A percentile compares a stretch with the other conserved stretches of the same genome.
Evolutionary conservation across 2,329 filamentous ascomycete genomes (phyloP).

Genomic region (Diaporthe eres): DNA sequence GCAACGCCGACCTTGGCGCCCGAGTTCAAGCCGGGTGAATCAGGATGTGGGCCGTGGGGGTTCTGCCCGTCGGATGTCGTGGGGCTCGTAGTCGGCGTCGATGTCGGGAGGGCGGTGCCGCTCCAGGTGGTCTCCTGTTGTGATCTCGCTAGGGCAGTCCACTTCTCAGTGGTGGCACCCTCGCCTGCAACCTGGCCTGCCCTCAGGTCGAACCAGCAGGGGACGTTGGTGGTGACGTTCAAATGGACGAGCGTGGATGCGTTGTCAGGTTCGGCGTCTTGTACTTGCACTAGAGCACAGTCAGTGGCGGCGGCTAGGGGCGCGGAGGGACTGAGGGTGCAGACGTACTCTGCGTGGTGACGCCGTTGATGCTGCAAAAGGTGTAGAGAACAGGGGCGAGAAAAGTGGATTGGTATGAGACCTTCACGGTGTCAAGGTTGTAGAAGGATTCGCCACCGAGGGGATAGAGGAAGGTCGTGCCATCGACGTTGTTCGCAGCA

Average conservation of each 20-base stretch:
- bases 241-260: slow-evolving; percentile 31
- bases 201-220: slow-evolving; percentile 33
- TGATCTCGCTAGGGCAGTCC: slow-evolving; percentile 32
- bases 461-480: slow-evolving; percentile 24
- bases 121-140: slow-evolving; percentile 31
- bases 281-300: slow-evolving; percentile 24
- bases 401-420: slow-evolving; percentile 33
- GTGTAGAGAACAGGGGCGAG: slow-evolving; percentile 30
- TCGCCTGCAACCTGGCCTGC: slow-evolving; percentile 9
- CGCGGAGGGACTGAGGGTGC: too few relatives aligned
- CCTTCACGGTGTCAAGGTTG: slow-evolving; percentile 24
- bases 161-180: slow-evolving; percentile 17
- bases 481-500: slow-evolving; percentile 16
- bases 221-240: slow-evolving; percentile 33
- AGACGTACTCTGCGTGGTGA: slow-evolving; percentile 30
- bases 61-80: neutral
- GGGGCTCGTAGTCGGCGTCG: slow-evolving; percentile 16
- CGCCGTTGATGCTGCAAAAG: slow-evolving; percentile 33
- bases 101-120: slow-evolving; percentile 26
- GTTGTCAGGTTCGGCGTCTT: slow-evolving; percentile 35
- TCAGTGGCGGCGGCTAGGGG: neutral
- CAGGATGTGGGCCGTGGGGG: neutral
- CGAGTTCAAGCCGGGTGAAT: slow-evolving; percentile 6
- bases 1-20: slow-evolving; percentile 40
- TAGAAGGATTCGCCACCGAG: slow-evolving; percentile 35